These are phyloP conservation scores for Penicillium canariense DNA, from an alignment of 495 filamentous ascomycete genomes.

Conservation along the genomic window DNA sequence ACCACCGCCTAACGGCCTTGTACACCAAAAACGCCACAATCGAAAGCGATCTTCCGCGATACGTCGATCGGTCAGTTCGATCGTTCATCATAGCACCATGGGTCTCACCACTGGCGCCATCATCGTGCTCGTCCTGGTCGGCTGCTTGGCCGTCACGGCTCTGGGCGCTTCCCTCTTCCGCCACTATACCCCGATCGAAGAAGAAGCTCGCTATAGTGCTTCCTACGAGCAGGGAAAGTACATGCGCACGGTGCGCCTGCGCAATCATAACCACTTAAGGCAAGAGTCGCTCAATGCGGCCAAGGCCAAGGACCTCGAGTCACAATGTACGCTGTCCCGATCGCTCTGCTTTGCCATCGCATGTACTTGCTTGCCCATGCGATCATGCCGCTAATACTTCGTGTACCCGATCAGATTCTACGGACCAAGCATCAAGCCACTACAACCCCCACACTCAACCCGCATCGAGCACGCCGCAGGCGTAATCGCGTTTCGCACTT, in stretches of 20 bases:
- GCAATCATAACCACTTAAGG: conserved; percentile 30
- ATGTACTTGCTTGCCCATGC: background rate
- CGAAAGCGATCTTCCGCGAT: background rate
- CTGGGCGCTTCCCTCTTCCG: conserved; percentile 36
- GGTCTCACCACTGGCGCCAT: conserved; percentile 32
- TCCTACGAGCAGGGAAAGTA: conserved; percentile 36
- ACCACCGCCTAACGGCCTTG: conserved; percentile 3
- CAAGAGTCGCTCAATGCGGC: conserved; percentile 21
- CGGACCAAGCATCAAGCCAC: conserved; percentile 13
- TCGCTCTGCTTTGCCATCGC: background rate
- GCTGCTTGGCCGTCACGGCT: conserved; percentile 34
- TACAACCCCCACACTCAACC: conserved; percentile 12
- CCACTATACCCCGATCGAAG: conserved; percentile 29
- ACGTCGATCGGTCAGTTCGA: background rate
- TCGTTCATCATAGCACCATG: conserved; percentile 18
- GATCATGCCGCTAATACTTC: background rate
- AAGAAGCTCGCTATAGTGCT: conserved; percentile 13
- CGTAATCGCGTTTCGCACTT: background rate
- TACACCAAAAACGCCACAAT: background rate
- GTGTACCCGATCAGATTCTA: conserved; percentile 10
- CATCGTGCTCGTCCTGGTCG: conserved; percentile 45
- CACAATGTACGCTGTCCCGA: conserved; percentile 28
- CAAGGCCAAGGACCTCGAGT: conserved; percentile 30
- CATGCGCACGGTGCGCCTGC: conserved; percentile 39
- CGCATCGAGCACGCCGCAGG: background rate